Evolutionary conservation across 129 eudicot genomes (phyloP).

Genomic region (Centrapalus pauciflorus): DNA sequence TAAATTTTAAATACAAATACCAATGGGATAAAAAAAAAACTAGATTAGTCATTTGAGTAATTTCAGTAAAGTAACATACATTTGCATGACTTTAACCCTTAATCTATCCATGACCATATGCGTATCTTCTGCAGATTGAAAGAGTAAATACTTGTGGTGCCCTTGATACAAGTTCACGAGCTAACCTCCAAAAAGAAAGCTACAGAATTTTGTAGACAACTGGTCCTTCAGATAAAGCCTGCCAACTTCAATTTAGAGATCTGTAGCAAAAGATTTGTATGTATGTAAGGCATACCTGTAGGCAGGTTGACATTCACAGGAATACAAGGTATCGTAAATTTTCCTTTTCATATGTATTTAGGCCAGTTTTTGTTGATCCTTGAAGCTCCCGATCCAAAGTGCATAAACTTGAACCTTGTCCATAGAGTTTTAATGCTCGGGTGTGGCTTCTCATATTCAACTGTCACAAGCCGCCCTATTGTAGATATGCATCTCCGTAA

Average conservation of each 20-base stretch:
- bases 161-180: conserved; percentile 20
- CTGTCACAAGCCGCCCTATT: conserved; percentile 17
- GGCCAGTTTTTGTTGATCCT: conserved; percentile 13
- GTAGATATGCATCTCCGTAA: conserved; percentile 39
- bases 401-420: conserved; percentile 12
- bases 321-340: conserved; percentile 2
- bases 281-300: too few relatives aligned
- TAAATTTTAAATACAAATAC: too few relatives aligned
- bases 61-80: background rate
- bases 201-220: conserved; percentile 30
- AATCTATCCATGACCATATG: background rate
- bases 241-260: conserved; percentile 22
- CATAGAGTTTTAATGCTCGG: conserved; percentile 7
- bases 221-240: conserved; percentile 13
- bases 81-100: background rate
- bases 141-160: conserved; percentile 11
- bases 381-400: conserved; percentile 7
- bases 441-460: conserved; percentile 9
- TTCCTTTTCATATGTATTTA: background rate
- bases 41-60: background rate
- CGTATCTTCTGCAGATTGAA: conserved; percentile 29
- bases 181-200: conserved; percentile 30
- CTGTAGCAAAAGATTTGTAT: conserved; percentile 11
- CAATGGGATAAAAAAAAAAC: too few relatives aligned
- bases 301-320: background rate